Percentiles rank a stretch among this genome's conserved stretches.
These are phyloP conservation scores for Aspergillus japonicus DNA, from an alignment of 2,329 filamentous ascomycete genomes.

Conservation along the genomic window DNA sequence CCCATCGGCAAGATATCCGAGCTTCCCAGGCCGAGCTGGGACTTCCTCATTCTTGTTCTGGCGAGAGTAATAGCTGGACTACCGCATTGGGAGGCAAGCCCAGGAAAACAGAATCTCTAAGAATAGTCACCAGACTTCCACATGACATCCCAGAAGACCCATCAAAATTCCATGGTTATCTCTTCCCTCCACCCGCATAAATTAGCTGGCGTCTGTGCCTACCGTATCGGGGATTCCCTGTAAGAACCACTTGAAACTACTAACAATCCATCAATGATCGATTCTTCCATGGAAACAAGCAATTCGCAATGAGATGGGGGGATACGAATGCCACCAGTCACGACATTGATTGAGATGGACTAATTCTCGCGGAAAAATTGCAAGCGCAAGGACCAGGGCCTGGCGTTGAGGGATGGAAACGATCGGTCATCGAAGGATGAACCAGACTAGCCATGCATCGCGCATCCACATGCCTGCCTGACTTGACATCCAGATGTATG, in stretches of 20 bases:
- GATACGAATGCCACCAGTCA: not conserved
- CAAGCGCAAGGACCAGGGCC: not conserved
- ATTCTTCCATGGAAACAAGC: not conserved
- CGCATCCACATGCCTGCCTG: constrained; percentile 3
- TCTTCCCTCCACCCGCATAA: constrained; percentile 9
- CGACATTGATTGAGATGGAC: not conserved
- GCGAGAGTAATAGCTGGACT: not conserved
- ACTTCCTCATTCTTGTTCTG: not conserved
- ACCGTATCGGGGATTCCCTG: not conserved
- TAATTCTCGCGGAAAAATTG: not conserved
- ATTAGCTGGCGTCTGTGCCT: constrained; percentile 14
- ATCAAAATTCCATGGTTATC: constrained; percentile 18
- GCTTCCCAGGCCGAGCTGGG: constrained; percentile 5
- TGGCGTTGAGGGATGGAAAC: not conserved
- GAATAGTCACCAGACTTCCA: constrained; percentile 18
- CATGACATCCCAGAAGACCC: constrained; percentile 19
- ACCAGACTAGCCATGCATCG: constrained; percentile 1
- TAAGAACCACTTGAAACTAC: not conserved
- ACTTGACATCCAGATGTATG: not conserved
- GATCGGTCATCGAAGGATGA: not conserved
- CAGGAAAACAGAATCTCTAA: constrained; percentile 7
- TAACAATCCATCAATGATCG: not conserved
- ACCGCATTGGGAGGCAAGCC: not conserved
- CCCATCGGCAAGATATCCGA: constrained; percentile 14
- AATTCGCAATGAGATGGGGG: not conserved